These are phyloP conservation scores for Epichloe bromicola DNA, from an alignment of 2,329 filamentous ascomycete genomes.

Conservation along the genomic window DNA sequence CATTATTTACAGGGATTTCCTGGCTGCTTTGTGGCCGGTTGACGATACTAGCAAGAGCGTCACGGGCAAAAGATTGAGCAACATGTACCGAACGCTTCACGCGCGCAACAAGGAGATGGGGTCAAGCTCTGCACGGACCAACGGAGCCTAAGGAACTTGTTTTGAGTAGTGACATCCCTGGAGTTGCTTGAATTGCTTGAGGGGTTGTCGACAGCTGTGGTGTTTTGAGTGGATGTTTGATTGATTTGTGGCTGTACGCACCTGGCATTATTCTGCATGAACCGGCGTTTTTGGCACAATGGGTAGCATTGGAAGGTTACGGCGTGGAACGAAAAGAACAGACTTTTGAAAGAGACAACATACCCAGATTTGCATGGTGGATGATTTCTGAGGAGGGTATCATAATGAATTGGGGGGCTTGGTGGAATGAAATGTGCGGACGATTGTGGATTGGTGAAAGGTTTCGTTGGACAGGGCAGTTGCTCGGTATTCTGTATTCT, in stretches of 20 bases:
- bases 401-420: neutral
- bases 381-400: slow-evolving; percentile 9
- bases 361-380: slow-evolving; percentile 16
- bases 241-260: slow-evolving; percentile 7
- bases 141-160: slow-evolving; percentile 14
- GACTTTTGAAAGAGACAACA: slow-evolving; percentile 11
- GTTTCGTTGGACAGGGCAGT: neutral
- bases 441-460: neutral
- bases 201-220: neutral
- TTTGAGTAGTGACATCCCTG: neutral
- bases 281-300: slow-evolving; percentile 13
- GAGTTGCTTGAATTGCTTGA: neutral
- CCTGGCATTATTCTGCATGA: slow-evolving; percentile 14
- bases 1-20: slow-evolving; percentile 26
- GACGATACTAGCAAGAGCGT: slow-evolving; percentile 31
- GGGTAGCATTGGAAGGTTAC: slow-evolving; percentile 10
- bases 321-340: slow-evolving; percentile 7
- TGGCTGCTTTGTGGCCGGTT: slow-evolving; percentile 33
- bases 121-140: slow-evolving; percentile 17
- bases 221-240: neutral
- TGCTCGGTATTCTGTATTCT: neutral
- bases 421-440: neutral
- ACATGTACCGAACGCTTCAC: slow-evolving; percentile 30
- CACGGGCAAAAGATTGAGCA: slow-evolving; percentile 29
- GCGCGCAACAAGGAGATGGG: slow-evolving; percentile 19